These are phyloP conservation scores for Przewalskia tangutica DNA, from an alignment of 257 asterid genomes.

Conservation along the genomic window DNA sequence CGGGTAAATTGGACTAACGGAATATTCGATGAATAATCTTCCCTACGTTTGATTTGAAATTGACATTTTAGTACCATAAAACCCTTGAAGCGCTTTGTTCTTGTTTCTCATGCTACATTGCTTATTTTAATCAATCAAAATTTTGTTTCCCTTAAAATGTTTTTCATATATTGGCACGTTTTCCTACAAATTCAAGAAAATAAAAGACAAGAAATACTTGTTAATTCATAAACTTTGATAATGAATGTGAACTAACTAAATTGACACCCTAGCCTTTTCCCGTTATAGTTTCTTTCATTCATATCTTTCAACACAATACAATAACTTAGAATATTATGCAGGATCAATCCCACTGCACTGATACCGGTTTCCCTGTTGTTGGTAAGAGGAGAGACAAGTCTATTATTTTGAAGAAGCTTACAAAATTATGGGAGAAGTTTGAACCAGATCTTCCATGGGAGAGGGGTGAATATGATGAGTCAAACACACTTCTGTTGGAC, in stretches of 20 bases:
- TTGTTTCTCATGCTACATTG: background rate
- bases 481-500: slow-evolving; percentile 73
- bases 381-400: slow-evolving; percentile 51
- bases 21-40: background rate
- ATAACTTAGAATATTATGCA: slow-evolving; percentile 15
- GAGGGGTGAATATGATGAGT: slow-evolving; percentile 55
- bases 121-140: background rate
- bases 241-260: background rate
- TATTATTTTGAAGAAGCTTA: slow-evolving; percentile 64
- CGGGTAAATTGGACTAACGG: background rate
- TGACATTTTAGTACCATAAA: background rate
- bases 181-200: background rate
- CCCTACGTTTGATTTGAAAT: background rate
- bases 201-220: background rate
- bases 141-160: background rate
- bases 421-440: slow-evolving; percentile 61
- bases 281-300: background rate
- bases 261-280: too few species aligned
- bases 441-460: slow-evolving; percentile 77
- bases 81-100: background rate
- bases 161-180: background rate
- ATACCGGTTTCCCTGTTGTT: slow-evolving; percentile 37
- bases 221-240: background rate
- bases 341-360: slow-evolving; percentile 81
- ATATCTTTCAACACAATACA: background rate